Base-by-base conservation (phyloP, 768 basidiomycete species). In the Gyrodon lividus region DNA sequence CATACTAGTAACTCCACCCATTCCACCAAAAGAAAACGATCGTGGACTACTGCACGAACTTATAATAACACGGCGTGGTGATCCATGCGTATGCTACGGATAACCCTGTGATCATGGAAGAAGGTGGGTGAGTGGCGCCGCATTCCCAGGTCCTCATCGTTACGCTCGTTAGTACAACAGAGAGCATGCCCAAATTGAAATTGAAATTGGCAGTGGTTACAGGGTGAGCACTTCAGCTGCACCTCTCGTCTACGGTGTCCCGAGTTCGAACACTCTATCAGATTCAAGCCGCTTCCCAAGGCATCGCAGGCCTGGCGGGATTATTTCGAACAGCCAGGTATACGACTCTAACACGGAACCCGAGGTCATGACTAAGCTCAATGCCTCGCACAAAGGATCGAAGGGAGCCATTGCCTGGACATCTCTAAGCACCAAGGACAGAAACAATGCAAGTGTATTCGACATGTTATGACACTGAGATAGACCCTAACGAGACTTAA, bases 171-270 rank as follows among this genome's bases (percentile, higher is more conserved):
- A 87, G 82, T 68, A 82, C 59, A 64, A 71, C 42, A 79, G 79
- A 45, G 78, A 81, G 30, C 76, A 78, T 13, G 82, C 89, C 26
- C 92, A 94, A 58, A 74, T 93, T 33, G 75, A 93, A n/a, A 71
- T 93, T n/a, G n/a, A n/a, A n/a, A n/a, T 47, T 80, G 91, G 13
- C 93, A 91, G 89, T 91, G 89, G 14, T 72, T 96, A 13, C 92
- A 58, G 81, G 82, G 85, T 86, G 58, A 51, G 17, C 16, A 35
- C 77, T 67, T 28, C 19, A 23, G 5, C 12, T 23, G 40, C 58
- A 9, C 33, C 6, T 35, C 43, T n/a, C 26, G 37, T 39, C 19
- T 17, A 34, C 16, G 41, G 38, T 41, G 7, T 38, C 20, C 51
- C 53, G 13, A 59, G n/a, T 14, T 30, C 5, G 33, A 23, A 23